phyloP scores from a whole-genome alignment of 164 flowering plant species.

The Umbilicus rupestris region DNA sequence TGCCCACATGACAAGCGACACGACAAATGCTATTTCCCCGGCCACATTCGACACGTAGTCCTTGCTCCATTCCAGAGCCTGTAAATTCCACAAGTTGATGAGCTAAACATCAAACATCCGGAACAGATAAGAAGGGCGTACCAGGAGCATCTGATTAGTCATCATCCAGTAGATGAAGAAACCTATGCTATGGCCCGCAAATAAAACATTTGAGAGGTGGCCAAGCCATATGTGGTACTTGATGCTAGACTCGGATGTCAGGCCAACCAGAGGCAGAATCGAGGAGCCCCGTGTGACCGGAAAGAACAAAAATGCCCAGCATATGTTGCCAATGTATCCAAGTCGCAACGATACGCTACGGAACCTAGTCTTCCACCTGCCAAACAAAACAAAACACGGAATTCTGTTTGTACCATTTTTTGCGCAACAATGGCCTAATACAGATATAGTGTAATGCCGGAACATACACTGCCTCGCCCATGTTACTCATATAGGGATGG shows the following conservation, averaged over 20 bases:
- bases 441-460: too few relatives aligned
- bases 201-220: slow-evolving; percentile 24
- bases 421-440: not conserved
- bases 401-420: not conserved
- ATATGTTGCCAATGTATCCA: slow-evolving; percentile 44
- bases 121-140: slow-evolving; percentile 2
- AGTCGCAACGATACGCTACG: slow-evolving; percentile 31
- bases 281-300: slow-evolving; percentile 48
- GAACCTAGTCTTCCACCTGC: slow-evolving; percentile 42
- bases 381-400: not conserved
- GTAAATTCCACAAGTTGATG: not conserved
- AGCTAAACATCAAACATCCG: not conserved
- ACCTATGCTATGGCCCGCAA: slow-evolving; percentile 26
- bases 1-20: slow-evolving; percentile 32
- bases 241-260: slow-evolving; percentile 42
- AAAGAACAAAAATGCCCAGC: slow-evolving; percentile 54
- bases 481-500: slow-evolving; percentile 19
- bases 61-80: slow-evolving; percentile 32
- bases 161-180: slow-evolving; percentile 33
- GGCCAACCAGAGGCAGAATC: slow-evolving; percentile 35
- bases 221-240: slow-evolving; percentile 61
- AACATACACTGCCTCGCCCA: not conserved
- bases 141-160: slow-evolving; percentile 27
- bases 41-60: slow-evolving; percentile 32
- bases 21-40: slow-evolving; percentile 30